These are phyloP conservation scores for Rubia peregrina DNA, from an alignment of 305 asterid species.

Conservation along the genomic window DNA sequence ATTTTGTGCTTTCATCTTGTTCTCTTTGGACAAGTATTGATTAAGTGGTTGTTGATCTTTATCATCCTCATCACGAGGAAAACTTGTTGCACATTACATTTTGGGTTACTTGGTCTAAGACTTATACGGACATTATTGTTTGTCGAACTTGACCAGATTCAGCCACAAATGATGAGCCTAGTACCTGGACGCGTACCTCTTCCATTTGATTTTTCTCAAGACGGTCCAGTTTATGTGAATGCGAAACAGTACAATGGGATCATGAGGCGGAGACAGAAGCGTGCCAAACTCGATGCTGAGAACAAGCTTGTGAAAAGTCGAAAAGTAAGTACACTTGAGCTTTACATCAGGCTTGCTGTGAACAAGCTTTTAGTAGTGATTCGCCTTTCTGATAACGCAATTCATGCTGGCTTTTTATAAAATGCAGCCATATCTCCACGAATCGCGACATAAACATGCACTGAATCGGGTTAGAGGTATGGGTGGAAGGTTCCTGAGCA, in stretches of 20 bases:
- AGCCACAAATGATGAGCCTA: slow-evolving; percentile 20
- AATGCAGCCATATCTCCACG: slow-evolving; percentile 91
- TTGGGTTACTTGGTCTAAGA: background rate
- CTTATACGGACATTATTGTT: background rate
- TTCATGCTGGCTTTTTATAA: background rate
- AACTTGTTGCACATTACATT: background rate
- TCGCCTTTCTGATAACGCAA: background rate
- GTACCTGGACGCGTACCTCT: slow-evolving; percentile 25
- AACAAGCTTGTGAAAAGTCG: slow-evolving; percentile 21
- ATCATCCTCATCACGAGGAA: too few species aligned
- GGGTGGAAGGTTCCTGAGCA: slow-evolving; percentile 90
- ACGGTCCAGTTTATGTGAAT: slow-evolving; percentile 29
- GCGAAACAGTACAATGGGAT: slow-evolving; percentile 31
- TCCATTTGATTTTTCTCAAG: slow-evolving; percentile 24
- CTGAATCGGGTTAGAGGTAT: slow-evolving; percentile 81
- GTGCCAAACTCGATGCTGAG: slow-evolving; percentile 35
- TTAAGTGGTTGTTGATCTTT: too few species aligned
- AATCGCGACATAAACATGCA: slow-evolving; percentile 94
- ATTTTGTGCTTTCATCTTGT: background rate
- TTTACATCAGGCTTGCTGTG: too few species aligned
- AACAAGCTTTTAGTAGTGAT: too few species aligned
- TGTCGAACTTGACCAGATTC: slow-evolving; percentile 17
- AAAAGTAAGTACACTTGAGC: slow-evolving; percentile 14
- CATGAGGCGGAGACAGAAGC: slow-evolving; percentile 27
- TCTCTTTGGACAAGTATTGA: background rate